Conservation (phyloP, 352 stramenopile species). For the Blastocystis sp. region DNA sequence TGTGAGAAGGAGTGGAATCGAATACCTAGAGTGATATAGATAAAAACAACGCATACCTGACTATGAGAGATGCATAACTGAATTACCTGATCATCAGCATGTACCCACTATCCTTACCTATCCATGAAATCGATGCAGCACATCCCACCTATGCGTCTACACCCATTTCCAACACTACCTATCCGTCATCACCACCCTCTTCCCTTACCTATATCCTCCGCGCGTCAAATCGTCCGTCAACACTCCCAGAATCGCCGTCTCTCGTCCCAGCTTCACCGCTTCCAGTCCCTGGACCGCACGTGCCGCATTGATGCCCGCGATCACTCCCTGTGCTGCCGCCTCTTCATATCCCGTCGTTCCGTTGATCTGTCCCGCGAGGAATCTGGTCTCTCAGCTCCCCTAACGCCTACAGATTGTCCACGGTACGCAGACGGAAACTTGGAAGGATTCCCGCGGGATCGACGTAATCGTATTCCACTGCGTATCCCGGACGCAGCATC, state of each 20-base stretch:
- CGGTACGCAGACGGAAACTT: neutral
- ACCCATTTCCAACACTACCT: too few species aligned
- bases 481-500: slow-evolving; percentile 86
- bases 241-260: slow-evolving; percentile 89
- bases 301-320: slow-evolving; percentile 87
- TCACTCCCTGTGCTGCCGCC: slow-evolving; percentile 86
- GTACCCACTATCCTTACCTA: too few species aligned
- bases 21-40: too few species aligned
- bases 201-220: slow-evolving; percentile 8
- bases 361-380: slow-evolving; percentile 93
- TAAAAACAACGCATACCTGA: too few species aligned
- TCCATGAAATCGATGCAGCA: too few species aligned
- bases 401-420: neutral
- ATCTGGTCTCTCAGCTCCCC: slow-evolving; percentile 59
- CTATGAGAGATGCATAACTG: too few species aligned
- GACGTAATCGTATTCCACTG: slow-evolving; percentile 98
- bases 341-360: slow-evolving; percentile 98
- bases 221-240: slow-evolving; percentile 90
- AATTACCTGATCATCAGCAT: too few species aligned
- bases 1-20: neutral
- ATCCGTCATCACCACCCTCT: neutral
- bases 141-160: too few species aligned
- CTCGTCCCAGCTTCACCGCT: slow-evolving; percentile 79
- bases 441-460: slow-evolving; percentile 63
- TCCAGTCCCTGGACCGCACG: slow-evolving; percentile 66